These are phyloP conservation scores for Microascus cirrosus DNA, from an alignment of 2,329 filamentous ascomycete species.

Conservation along the genomic window DNA sequence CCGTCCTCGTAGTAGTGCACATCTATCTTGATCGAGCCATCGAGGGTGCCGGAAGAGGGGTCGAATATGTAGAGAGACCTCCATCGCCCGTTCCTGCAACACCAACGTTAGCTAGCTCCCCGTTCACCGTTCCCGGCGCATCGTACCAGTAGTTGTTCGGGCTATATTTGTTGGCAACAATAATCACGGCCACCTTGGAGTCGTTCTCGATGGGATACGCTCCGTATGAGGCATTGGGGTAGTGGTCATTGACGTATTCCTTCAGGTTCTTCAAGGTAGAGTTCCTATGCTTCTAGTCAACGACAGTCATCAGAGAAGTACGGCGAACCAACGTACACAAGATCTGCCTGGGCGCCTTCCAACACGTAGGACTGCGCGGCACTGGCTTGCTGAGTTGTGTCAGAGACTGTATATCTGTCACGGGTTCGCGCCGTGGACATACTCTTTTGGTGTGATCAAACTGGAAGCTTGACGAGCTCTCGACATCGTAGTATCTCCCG, in stretches of 20 bases:
- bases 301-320: constrained; percentile 1
- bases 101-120: constrained; percentile 9
- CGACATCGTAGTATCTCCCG: constrained; percentile 81
- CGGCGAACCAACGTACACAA: constrained; percentile 51
- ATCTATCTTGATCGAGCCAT: constrained; percentile 79
- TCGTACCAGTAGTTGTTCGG: constrained; percentile 91
- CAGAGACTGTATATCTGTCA: background rate
- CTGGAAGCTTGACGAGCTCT: constrained; percentile 76
- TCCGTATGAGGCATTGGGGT: constrained; percentile 67
- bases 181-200: constrained; percentile 64
- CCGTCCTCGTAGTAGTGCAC: constrained; percentile 99
- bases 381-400: constrained; percentile 58
- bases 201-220: constrained; percentile 73
- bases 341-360: constrained; percentile 64
- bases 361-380: constrained; percentile 66
- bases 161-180: constrained; percentile 94
- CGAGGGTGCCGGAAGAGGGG: constrained; percentile 55
- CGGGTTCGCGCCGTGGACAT: constrained; percentile 9
- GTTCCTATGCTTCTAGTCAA: constrained; percentile 42
- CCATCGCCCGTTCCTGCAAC: constrained; percentile 82
- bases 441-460: constrained; percentile 79
- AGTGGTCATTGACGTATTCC: constrained; percentile 78
- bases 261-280: constrained; percentile 70
- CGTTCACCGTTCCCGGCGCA: background rate
- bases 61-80: constrained; percentile 76